A percentile compares a stretch with the other conserved stretches of the same genome.
Evolutionary conservation across 495 filamentous ascomycete species (phyloP).

Genomic region (Letharia lupina): DNA sequence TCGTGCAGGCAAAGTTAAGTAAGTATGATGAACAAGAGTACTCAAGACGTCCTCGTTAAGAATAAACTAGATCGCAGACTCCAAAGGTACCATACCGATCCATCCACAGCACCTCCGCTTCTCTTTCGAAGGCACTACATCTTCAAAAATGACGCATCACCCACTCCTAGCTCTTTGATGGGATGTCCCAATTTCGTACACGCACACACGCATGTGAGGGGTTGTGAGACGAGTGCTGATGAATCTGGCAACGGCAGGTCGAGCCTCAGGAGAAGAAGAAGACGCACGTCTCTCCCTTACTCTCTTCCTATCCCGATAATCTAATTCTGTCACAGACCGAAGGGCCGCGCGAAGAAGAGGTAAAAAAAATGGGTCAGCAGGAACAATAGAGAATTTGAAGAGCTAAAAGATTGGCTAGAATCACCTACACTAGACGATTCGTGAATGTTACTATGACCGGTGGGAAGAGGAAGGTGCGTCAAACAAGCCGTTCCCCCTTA

Average conservation of each 20-base stretch:
- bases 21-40: too few relatives aligned
- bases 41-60: too few relatives aligned
- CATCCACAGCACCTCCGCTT: conserved; percentile 16
- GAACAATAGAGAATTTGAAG: too few relatives aligned
- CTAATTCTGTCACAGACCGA: conserved; percentile 45
- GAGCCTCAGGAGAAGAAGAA: conserved; percentile 89
- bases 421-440: conserved; percentile 95
- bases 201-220: background rate
- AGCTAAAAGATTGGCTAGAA: conserved; percentile 36
- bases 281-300: conserved; percentile 26
- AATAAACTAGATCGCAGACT: conserved; percentile 47
- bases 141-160: background rate
- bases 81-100: conserved; percentile 58
- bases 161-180: background rate
- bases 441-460: conserved; percentile 98
- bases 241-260: conserved; percentile 47
- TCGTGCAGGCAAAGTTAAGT: conserved; percentile 95
- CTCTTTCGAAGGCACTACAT: conserved; percentile 9
- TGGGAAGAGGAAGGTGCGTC: conserved; percentile 93
- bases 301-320: background rate
- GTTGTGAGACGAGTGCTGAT: background rate
- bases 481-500: background rate
- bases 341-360: conserved; percentile 94
- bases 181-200: background rate
- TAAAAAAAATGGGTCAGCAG: too few relatives aligned